phyloP scores from a whole-genome alignment of 1,139 yeast genomes.

The Blastobotrys ciferrii region DNA sequence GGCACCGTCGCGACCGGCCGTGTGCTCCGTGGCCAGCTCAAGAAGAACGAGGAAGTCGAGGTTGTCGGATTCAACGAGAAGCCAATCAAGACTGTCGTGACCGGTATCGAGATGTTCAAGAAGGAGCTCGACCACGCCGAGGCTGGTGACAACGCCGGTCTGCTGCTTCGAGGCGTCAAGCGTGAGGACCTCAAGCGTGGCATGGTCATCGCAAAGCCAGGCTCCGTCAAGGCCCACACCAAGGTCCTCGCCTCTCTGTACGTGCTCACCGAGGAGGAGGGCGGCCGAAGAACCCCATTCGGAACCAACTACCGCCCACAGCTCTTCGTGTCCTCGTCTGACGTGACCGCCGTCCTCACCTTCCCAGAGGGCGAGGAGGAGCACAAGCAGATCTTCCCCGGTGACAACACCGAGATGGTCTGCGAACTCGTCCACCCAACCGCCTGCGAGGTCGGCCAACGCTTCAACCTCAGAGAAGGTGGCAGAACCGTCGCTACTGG shows the following conservation, averaged over 20 bases:
- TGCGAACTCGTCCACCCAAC: constrained; percentile 89
- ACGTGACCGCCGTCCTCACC: constrained; percentile 84
- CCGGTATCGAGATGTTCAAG: constrained; percentile 99
- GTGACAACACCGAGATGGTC: constrained; percentile 97
- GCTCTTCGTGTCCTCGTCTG: constrained; percentile 93
- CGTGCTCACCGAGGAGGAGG: constrained; percentile 93
- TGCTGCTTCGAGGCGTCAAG: constrained; percentile 95
- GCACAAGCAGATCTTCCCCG: constrained; percentile 92
- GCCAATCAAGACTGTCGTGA: constrained; percentile 89
- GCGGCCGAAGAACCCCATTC: constrained; percentile 98
- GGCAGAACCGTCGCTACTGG: constrained; percentile 99
- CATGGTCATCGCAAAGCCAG: constrained; percentile 95
- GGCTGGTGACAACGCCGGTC: constrained; percentile 99
- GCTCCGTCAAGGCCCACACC: constrained; percentile 87
- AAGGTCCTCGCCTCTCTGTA: constrained; percentile 92
- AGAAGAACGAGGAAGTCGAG: constrained; percentile 98
- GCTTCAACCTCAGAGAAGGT: constrained; percentile 99
- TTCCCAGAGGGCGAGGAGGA: constrained; percentile 91
- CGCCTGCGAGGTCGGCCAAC: constrained; percentile 93
- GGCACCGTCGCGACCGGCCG: constrained; percentile 99
- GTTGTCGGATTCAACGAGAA: constrained; percentile 87
- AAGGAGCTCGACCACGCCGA: constrained; percentile 95
- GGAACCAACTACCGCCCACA: constrained; percentile 98
- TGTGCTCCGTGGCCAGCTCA: constrained; percentile 95
- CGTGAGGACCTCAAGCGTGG: constrained; percentile 97